Evolutionary conservation across 805 yeast genomes (phyloP).

Genomic region (Cyberlindnera amylophila): DNA sequence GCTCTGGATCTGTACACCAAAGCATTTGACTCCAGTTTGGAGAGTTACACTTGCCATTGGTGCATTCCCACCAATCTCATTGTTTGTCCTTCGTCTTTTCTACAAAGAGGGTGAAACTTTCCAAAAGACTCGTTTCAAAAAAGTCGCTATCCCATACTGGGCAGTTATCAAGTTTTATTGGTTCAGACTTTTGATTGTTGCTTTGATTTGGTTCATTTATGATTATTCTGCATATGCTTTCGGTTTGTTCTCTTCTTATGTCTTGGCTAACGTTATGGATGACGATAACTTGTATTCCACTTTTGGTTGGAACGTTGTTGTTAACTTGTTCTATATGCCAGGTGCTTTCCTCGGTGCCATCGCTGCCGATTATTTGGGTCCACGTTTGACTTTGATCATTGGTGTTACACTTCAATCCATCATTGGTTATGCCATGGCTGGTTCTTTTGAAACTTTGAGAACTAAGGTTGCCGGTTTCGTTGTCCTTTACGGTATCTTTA

Average conservation of each 20-base stretch:
- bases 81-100: constrained; percentile 73
- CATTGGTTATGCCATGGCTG: constrained; percentile 83
- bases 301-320: constrained; percentile 90
- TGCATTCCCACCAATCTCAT: constrained; percentile 77
- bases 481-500: constrained; percentile 84
- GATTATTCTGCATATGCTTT: constrained; percentile 87
- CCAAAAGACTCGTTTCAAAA: constrained; percentile 64
- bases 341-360: constrained; percentile 88
- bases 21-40: constrained; percentile 83
- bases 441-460: constrained; percentile 50
- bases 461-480: constrained; percentile 72
- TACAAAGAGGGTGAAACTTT: constrained; percentile 73
- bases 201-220: constrained; percentile 86
- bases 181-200: constrained; percentile 67
- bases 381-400: constrained; percentile 66
- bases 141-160: constrained; percentile 60
- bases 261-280: constrained; percentile 54
- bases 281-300: constrained; percentile 63
- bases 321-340: constrained; percentile 84
- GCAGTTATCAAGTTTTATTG: constrained; percentile 76
- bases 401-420: constrained; percentile 75
- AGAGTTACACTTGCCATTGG: constrained; percentile 88
- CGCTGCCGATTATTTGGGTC: constrained; percentile 86
- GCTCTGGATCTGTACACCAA: constrained; percentile 72
- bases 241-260: constrained; percentile 76